Percentiles rank a stretch among this genome's conserved stretches.
Conservation (phyloP, 306 rosid species). For the Pyrus pyrifolia region DNA sequence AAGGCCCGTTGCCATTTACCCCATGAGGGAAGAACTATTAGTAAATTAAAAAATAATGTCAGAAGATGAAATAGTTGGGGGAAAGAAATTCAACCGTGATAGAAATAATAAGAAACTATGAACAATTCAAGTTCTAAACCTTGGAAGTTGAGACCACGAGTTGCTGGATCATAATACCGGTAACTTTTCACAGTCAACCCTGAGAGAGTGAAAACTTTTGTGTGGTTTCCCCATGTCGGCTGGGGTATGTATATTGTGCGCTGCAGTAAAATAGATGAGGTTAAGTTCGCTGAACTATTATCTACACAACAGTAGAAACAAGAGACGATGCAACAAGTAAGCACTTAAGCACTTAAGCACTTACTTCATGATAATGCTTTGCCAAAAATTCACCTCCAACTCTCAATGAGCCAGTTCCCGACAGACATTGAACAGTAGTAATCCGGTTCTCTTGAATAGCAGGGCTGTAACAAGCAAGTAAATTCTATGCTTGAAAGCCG, state of each 20-base stretch:
- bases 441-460: conserved; percentile 79
- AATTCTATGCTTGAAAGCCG: neutral
- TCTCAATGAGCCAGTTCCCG: conserved; percentile 97
- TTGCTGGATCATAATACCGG: conserved; percentile 90
- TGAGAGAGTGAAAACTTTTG: conserved; percentile 67
- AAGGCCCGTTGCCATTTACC: neutral
- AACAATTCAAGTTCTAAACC: conserved; percentile 35
- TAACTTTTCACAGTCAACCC: conserved; percentile 78
- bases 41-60: neutral
- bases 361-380: conserved; percentile 85
- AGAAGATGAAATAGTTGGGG: neutral
- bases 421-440: conserved; percentile 84
- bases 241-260: conserved; percentile 72
- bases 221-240: conserved; percentile 99
- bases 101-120: neutral
- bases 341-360: too few relatives aligned
- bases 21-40: neutral
- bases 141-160: conserved; percentile 88
- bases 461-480: conserved; percentile 50
- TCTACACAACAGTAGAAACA: neutral
- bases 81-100: neutral
- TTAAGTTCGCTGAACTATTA: conserved; percentile 1
- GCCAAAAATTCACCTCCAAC: conserved; percentile 98
- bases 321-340: conserved; percentile 1
- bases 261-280: conserved; percentile 32